These are phyloP conservation scores for Staphylotrichum longicolle DNA, from an alignment of 495 filamentous ascomycete genomes.

Conservation along the genomic window DNA sequence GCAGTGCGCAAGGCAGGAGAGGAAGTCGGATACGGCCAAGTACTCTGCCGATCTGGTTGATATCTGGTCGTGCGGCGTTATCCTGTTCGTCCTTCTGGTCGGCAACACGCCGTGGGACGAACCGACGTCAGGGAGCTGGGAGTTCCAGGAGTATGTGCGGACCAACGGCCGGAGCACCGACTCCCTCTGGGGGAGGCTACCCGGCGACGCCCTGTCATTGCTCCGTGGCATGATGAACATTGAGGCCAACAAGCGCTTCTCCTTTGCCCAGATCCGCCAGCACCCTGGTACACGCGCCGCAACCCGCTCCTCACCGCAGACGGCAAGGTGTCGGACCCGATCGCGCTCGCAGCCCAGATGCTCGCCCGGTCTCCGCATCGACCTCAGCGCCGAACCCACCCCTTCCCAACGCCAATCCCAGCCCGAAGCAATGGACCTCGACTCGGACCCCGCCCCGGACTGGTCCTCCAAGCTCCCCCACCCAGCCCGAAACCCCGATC, in stretches of 20 bases:
- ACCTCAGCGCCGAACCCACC: conserved; percentile 70
- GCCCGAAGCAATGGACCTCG: conserved; percentile 60
- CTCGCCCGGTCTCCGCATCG: conserved; percentile 90
- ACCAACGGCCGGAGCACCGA: conserved; percentile 78
- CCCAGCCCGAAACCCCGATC: conserved; percentile 75
- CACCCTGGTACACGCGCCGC: conserved; percentile 90
- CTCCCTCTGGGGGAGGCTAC: conserved; percentile 79
- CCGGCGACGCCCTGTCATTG: conserved; percentile 74
- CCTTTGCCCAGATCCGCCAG: conserved; percentile 78
- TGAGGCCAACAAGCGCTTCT: conserved; percentile 72
- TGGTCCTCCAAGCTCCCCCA: conserved; percentile 47
- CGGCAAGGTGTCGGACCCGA: conserved; percentile 73
- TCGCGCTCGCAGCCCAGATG: conserved; percentile 86
- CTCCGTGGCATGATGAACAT: conserved; percentile 92
- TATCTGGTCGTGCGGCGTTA: conserved; percentile 96
- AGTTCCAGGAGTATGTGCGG: conserved; percentile 80
- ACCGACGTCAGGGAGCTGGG: conserved; percentile 74
- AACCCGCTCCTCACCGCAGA: conserved; percentile 73
- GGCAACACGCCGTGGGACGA: conserved; percentile 99
- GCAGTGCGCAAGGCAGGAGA: conserved; percentile 43
- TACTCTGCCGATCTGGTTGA: conserved; percentile 85
- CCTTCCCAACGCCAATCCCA: conserved; percentile 43
- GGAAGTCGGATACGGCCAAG: conserved; percentile 55
- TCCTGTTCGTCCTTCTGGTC: conserved; percentile 90
- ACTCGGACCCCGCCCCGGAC: conserved; percentile 35